Base-by-base conservation (phyloP, 768 basidiomycete genomes). In the Phylloporus arenicola region DNA sequence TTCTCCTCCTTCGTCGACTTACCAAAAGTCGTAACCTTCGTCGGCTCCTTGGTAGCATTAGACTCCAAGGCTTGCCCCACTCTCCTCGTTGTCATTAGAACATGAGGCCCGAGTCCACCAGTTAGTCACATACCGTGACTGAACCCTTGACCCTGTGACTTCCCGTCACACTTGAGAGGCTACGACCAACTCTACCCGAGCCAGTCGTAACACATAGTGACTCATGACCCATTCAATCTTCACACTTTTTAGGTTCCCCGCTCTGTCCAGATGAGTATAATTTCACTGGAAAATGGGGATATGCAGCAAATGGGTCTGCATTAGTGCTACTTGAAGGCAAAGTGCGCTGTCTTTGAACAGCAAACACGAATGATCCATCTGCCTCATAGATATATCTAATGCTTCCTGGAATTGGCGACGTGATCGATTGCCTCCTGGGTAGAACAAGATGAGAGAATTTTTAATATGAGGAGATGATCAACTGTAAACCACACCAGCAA, bases 341-440 rank as follows among this genome's bases (percentile, higher is more conserved):
- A 2, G 16, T 42, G 1, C 14, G 20, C 37, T 50, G 45, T 8
- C 43, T 10, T 47, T 47, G 48, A 3, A 50, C 44, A 5, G 48
- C 47, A 30, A 56, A 46, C 1, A 29, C 11, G 3, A 53, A 20
- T 12, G 24, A 22, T 8, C 31, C 25, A 3, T 24, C 19, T 16
- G 39, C 37, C 25, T 48, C 30, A 22, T 41, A 53, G 25, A 56
- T 56, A n/a, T 56, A 50, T 19, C 43, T 49, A 39, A 56, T 53
- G n/a, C 34, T 30, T 1, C 48, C 48, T 0, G 44, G 55, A 25
- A 56, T 34, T 14, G 55, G 55, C 3, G 20, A 19, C 3, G 30
- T 3, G n/a, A 42, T 3, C 8, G 3, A 12, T 46, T 34, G 12
- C 55, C 35, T 1, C 2, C 11, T n/a, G 51, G 43, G 22, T 56